Base-by-base conservation (phyloP, 768 basidiomycete species). In the Serendipita vermifera region DNA sequence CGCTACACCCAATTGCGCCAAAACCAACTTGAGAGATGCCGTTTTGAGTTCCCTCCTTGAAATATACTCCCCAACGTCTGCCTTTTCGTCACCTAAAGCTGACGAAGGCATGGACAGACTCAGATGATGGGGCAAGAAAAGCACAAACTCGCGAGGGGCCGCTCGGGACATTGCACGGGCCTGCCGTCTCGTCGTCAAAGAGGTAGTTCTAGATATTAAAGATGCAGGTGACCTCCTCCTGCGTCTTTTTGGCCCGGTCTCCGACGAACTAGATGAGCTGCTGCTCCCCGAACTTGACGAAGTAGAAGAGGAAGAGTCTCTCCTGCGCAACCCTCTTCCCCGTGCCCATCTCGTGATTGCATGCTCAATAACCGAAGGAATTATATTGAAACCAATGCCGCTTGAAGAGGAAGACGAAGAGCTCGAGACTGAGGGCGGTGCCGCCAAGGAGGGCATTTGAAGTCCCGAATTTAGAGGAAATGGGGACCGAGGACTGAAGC, bases 281-380 rank as follows among this genome's bases (percentile, higher is more conserved):
- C 5, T 51, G 20, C 9, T 29, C 9, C 9, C 29, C 63, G 66
- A 72, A 62, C 62, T 62, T 2, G 72, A 68, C 3, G 76, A 74
- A 1, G 72, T 71, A 1, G 77, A 71, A 1, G 70, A 64, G 0
- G 73, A 70, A 1, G 70, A 69, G 13, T 59, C 59, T 63, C 72
- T 74, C 38, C 74, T 51, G 40, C n/a, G 60, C 53, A 20, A 39
- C 7, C 46, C 46, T 22, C 22, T 20, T n/a, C 46, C 72, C 59
- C 79, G 72, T 20, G 83, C 83, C 85, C 85, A 87, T 58, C 80
- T 76, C 33, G 80, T 70, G 58, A 86, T 84, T 5, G 84, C 84
- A 48, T 76, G 73, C 60, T 87, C 85, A 7, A 86, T 74, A 33
- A 82, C 75, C 1, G 81, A 17, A 5, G 46, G 46, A 51, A 51